Evolutionary conservation across 306 rosid genomes (phyloP), one percentile per base, ranked within the genome.

Genomic region (Sphenostylis stenocarpa): DNA sequence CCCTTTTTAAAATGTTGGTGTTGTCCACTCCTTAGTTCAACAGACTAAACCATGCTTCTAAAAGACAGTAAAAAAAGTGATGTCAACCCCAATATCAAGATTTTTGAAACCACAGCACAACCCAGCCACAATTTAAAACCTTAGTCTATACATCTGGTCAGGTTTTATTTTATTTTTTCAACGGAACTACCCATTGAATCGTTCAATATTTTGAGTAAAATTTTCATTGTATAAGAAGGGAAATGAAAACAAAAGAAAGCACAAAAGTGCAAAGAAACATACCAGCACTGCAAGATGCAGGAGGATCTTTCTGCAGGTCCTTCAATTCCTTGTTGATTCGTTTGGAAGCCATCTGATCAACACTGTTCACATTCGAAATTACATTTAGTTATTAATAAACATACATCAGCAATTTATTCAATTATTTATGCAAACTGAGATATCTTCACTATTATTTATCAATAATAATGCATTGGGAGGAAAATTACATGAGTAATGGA

Each of bases 211-310:
- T 53, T 20, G 15, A 12, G 45, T 19, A 62, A 31, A 5, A 21
- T 33, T 31, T 31, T 24, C 5, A 53, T 10, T 53, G 26, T 1
- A 2, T 11, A 74, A 74, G 21, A 34, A 48, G 55, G 15, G 6
- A 21, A 20, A 31, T 31, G 4, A 31, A 31, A 31, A 31, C 6
- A 8, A 76, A 20, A 16, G 7, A 6, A 49, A 66, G 34, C 34
- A 0, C 24, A 65, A 28, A 68, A 11, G 21, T n/a, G 9, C 0
- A 78, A 4, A 34, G 38, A 56, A 68, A 43, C 75, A 80, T 62
- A 89, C 93, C 93, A 56, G 93, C 93, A 34, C 91, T 87, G 81
- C 93, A 87, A 19, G 89, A 89, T 20, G 77, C 85, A 68, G 91
- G 93, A 65, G 93, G 91, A 33, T 89, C 93, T 77, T 79, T 89